These are phyloP conservation scores for Camellia oleifera DNA, from an alignment of 179 eudicot genomes.

Conservation along the genomic window DNA sequence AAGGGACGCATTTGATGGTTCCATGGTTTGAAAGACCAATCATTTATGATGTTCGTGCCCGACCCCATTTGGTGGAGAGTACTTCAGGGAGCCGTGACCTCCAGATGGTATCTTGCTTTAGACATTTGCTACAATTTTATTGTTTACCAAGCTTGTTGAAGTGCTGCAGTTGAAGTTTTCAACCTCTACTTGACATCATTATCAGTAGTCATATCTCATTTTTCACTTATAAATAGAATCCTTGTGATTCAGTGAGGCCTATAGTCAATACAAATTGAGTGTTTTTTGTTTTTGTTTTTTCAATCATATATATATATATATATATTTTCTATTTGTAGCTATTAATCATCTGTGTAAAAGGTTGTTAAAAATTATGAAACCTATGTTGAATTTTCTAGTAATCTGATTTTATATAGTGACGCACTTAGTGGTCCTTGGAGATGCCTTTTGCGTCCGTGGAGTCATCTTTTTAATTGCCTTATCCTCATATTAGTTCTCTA, in stretches of 20 bases:
- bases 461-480: too few relatives aligned
- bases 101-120: constrained; percentile 48
- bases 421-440: neutral
- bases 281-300: neutral
- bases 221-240: neutral
- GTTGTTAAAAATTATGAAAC: neutral
- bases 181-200: neutral
- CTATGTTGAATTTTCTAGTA: neutral
- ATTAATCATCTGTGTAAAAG: too few relatives aligned
- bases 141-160: neutral
- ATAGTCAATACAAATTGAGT: neutral
- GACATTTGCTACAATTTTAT: neutral
- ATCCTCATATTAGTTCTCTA: neutral
- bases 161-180: neutral
- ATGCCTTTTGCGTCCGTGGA: neutral
- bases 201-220: neutral
- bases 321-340: neutral
- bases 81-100: constrained; percentile 71
- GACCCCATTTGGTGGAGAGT: constrained; percentile 60
- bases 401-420: neutral
- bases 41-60: constrained; percentile 69
- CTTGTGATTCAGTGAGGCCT: neutral
- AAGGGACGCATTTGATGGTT: constrained; percentile 62
- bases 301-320: neutral
- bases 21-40: constrained; percentile 73